phyloP scores from a whole-genome alignment of 306 rosid species.

The Casuarina glauca region DNA sequence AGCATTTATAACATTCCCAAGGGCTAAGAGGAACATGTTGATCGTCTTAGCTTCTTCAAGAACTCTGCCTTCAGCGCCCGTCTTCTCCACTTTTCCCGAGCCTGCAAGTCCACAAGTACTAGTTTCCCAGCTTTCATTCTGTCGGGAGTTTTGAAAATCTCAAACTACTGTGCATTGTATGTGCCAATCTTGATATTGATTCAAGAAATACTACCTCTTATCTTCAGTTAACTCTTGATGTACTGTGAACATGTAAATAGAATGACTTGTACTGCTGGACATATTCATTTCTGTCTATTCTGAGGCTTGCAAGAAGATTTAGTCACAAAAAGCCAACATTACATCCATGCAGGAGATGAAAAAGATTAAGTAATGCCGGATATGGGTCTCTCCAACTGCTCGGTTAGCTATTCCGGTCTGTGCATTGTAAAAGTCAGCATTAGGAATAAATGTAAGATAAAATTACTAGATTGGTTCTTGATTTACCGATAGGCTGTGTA shows the following conservation, averaged over 20 bases:
- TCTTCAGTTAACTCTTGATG: slow-evolving; percentile 52
- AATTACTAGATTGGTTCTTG: slow-evolving; percentile 22
- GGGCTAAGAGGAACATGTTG: slow-evolving; percentile 78
- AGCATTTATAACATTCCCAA: slow-evolving; percentile 79
- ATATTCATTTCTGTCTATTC: slow-evolving; percentile 69
- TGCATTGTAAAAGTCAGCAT: slow-evolving; percentile 31
- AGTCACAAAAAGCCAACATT: slow-evolving; percentile 15
- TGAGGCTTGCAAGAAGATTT: slow-evolving; percentile 35
- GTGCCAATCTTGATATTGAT: slow-evolving; percentile 6
- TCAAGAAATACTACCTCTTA: slow-evolving; percentile 43
- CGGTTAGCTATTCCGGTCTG: slow-evolving; percentile 84
- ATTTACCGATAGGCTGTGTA: slow-evolving; percentile 71
- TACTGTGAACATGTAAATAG: slow-evolving; percentile 66
- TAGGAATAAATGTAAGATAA: slow-evolving; percentile 27
- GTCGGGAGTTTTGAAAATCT: slow-evolving; percentile 31
- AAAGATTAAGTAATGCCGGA: slow-evolving; percentile 37
- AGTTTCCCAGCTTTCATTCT: slow-evolving; percentile 64
- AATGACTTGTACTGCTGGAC: slow-evolving; percentile 87
- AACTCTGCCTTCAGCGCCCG: slow-evolving; percentile 85
- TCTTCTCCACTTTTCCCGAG: slow-evolving; percentile 83
- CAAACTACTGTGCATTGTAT: slow-evolving; percentile 9
- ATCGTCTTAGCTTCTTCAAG: slow-evolving; percentile 92
- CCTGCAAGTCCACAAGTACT: slow-evolving; percentile 85
- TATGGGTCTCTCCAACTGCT: slow-evolving; percentile 90
- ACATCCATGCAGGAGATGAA: background rate